A percentile compares a stretch with the other conserved stretches of the same genome.
These are phyloP conservation scores for Cryptococcus sp. DNA, from an alignment of 1,284 basidiomycete genomes.

Conservation along the genomic window DNA sequence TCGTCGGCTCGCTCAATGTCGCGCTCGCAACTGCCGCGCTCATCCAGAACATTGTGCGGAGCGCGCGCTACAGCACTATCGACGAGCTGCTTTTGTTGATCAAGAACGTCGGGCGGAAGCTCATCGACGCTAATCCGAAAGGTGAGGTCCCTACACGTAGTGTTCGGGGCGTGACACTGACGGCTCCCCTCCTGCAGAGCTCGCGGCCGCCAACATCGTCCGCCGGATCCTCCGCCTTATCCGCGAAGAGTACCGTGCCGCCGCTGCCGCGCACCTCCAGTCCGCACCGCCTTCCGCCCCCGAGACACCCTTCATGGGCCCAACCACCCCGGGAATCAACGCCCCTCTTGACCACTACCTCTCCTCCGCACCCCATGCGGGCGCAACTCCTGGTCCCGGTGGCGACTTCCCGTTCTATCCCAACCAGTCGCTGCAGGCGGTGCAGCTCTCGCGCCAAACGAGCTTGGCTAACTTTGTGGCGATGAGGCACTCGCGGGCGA, in stretches of 20 bases:
- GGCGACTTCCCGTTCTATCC: constrained; percentile 4
- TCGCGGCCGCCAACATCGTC: constrained; percentile 90
- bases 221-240: constrained; percentile 87
- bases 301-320: constrained; percentile 41
- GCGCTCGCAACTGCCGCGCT: constrained; percentile 86
- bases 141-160: constrained; percentile 55
- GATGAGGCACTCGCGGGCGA: constrained; percentile 47
- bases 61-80: constrained; percentile 79
- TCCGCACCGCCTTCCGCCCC: constrained; percentile 39
- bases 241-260: constrained; percentile 77
- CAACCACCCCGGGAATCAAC: constrained; percentile 39
- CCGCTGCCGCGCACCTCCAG: constrained; percentile 27
- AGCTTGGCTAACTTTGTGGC: constrained; percentile 48
- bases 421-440: constrained; percentile 10
- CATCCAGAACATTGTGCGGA: constrained; percentile 81
- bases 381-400: neutral
- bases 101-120: constrained; percentile 69
- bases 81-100: constrained; percentile 81
- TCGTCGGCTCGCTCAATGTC: constrained; percentile 80
- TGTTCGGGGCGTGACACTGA: neutral
- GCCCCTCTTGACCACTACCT: constrained; percentile 44
- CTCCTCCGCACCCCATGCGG: constrained; percentile 14
- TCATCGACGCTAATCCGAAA: constrained; percentile 89
- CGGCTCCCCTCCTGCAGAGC: constrained; percentile 60
- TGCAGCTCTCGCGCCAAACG: constrained; percentile 25